Conservation (phyloP, 768 basidiomycete genomes). For the Tylopilus sp. region DNA sequence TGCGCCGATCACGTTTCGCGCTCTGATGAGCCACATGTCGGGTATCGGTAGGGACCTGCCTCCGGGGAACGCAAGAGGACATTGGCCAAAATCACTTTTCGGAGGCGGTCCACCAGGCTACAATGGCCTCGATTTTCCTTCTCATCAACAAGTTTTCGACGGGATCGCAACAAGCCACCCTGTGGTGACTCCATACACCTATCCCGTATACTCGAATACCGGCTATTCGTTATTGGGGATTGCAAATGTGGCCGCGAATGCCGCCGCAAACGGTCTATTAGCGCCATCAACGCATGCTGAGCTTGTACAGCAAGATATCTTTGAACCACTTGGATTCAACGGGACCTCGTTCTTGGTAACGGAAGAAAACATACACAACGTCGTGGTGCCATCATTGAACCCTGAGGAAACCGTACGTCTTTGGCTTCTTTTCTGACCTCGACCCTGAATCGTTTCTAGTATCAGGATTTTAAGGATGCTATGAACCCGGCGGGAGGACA, state of each 20-base stretch:
- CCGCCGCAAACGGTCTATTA: conserved; percentile 9
- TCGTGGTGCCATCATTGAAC: conserved; percentile 40
- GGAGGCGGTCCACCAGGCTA: conserved; percentile 28
- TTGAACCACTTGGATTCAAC: conserved; percentile 43
- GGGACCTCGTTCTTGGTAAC: conserved; percentile 42
- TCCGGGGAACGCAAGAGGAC: conserved; percentile 26
- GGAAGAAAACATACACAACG: conserved; percentile 29
- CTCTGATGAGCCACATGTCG: conserved; percentile 41
- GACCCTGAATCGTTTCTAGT: conserved; percentile 24
- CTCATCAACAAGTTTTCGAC: conserved; percentile 31
- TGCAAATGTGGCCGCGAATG: conserved; percentile 35
- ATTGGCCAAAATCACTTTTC: conserved; percentile 40
- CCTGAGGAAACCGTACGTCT: conserved; percentile 35
- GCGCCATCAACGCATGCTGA: conserved; percentile 37
- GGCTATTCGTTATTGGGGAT: conserved; percentile 35
- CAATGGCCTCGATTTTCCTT: conserved; percentile 33
- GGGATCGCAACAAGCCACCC: conserved; percentile 38
- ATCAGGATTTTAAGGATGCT: conserved; percentile 37
- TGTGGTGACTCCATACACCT: conserved; percentile 41
- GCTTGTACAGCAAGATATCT: conserved; percentile 47
- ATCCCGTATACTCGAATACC: conserved; percentile 42
- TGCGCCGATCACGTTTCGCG: conserved; percentile 37
- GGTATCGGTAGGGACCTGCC: conserved; percentile 35
- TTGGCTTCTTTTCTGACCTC: background rate
- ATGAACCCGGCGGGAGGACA: conserved; percentile 49